Base-by-base conservation (phyloP, 2,329 filamentous ascomycete genomes). In the Epichloe typhina region DNA sequence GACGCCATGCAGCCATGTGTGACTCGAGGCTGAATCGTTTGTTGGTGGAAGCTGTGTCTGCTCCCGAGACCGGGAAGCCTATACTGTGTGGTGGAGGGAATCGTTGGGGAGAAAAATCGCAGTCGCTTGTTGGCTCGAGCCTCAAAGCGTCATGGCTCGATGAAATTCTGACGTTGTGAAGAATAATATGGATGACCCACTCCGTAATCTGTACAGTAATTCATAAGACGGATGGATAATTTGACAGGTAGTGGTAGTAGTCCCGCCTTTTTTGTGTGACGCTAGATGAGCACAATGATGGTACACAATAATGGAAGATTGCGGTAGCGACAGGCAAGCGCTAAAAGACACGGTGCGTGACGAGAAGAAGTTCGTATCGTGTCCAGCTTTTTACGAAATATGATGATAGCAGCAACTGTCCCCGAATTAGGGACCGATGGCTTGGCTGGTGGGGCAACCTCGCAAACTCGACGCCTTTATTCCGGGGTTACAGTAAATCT, bases 1-100 rank as follows among this genome's bases (percentile, higher is more conserved):
- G 63, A 58, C 57, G 62, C 62, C 64, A 67, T 67, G 57, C 62
- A 60, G 59, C 62, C 61, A 63, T 64, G 56, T 56, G 57, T 47
- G 50, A 47, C 37, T 26, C 42, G 47, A 47, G 42, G 43, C 38
- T 49, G 53, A 57, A 55, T 53, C 50, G 54, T 35, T 46, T 50
- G 43, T 49, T 46, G 35, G 11, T 8, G 3, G 19, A 21, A 6
- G 41, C 41, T n/a, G 12, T 31, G 41, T 23, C 17, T 12, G 17
- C 39, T 21, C 39, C 39, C 39, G 17, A 21, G n/a, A 17, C 39
- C 9, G 39, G 15, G 17, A 46, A 21, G 45, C 19, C 26, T 43
- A n/a, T 33, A 15, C 13, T 33, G 42, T 4, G 31, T 4, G 31
- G 31, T 33, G 23, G 42, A 31, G 42, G 5, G 7, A 15, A 44